Evolutionary conservation across 2,329 filamentous ascomycete genomes (phyloP), one percentile per base, ranked within the genome.

Genomic region (Curvularia sp.): DNA sequence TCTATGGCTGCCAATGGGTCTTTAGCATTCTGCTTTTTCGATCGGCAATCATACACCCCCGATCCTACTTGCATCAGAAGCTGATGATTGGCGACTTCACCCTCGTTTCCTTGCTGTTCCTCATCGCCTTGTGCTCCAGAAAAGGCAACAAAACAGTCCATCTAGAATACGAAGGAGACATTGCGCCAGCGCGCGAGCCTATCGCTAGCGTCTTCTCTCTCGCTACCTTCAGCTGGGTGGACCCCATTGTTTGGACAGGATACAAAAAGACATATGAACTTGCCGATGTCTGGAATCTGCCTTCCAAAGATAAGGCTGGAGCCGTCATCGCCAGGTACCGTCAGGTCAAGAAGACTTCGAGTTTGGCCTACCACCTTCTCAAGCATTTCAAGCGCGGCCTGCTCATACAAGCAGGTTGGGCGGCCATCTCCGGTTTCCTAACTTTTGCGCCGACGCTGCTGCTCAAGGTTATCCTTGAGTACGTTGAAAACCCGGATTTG

Each of bases 401-500:
- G 12, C 65, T 96, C 9, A 81, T 89, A 24, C 95, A 99, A 76
- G 92, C 89, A 60, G 78, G 83, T 18, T 95, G 93, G 87, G 93
- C 93, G 18, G 84, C 89, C 2, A 81, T 96, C 18, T 89, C 89
- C 8, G 93, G 92, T 20, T 76, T 95, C 38, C 90, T 98, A 65
- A 93, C 91, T 2, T 99, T 98, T 78, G 88, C 91, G 13, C 95
- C 95, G 1, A 99, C 95, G 2, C 82, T 99, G 48, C 85, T 99
- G 20, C 84, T 99, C 41, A 94, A 93, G 74, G 90, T 90, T 15
- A 98, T 99, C 60, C 83, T 99, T 28, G 89, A 97, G 76, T 97
- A 96, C 71, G 90, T 98, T n/a, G 93, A 99, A 78, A 83, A 90
- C 55, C 93, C 93, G 1, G 83, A 86, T 0, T 81, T 83, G 3